A percentile compares a stretch with the other conserved stretches of the same genome.
phyloP scores from a whole-genome alignment of 805 yeast genomes.

The Kluyveromyces lactis region DNA sequence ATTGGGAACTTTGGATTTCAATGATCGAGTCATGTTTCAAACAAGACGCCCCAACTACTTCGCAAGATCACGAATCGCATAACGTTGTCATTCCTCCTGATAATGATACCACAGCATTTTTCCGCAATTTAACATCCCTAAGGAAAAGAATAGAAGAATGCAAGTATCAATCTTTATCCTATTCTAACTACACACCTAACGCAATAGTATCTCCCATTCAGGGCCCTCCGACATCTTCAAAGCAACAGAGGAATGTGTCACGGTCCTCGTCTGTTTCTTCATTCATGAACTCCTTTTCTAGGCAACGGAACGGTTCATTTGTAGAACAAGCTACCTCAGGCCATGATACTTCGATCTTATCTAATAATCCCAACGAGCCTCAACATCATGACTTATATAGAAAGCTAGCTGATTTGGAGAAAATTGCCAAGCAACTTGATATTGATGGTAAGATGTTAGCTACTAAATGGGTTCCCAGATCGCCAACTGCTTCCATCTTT shows the following conservation, averaged over 20 bases:
- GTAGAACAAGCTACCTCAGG: neutral
- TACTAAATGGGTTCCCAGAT: neutral
- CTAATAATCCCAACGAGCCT: neutral
- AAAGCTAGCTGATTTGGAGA: slow-evolving; percentile 19
- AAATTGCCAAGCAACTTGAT: slow-evolving; percentile 6
- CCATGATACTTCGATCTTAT: neutral
- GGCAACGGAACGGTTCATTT: slow-evolving; percentile 6
- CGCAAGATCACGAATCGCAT: neutral
- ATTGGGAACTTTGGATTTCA: slow-evolving; percentile 75
- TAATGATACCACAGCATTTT: neutral
- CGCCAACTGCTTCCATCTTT: slow-evolving; percentile 18
- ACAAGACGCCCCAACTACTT: slow-evolving; percentile 3
- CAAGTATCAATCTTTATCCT: slow-evolving; percentile 20
- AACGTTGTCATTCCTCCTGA: neutral
- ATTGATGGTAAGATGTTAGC: neutral
- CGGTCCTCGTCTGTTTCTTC: slow-evolving; percentile 8
- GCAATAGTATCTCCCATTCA: neutral
- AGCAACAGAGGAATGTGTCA: slow-evolving; percentile 4
- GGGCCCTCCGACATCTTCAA: neutral
- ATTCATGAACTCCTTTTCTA: slow-evolving; percentile 5
- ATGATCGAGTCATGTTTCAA: slow-evolving; percentile 50
- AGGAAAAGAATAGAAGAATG: slow-evolving; percentile 21
- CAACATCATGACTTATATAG: slow-evolving; percentile 20
- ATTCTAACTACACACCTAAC: slow-evolving; percentile 5
- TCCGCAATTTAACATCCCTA: slow-evolving; percentile 1